Percentiles rank a stretch among this genome's conserved stretches.
These are phyloP conservation scores for Bipolaris sorokiniana DNA, from an alignment of 2,329 filamentous ascomycete species.

Conservation along the genomic window DNA sequence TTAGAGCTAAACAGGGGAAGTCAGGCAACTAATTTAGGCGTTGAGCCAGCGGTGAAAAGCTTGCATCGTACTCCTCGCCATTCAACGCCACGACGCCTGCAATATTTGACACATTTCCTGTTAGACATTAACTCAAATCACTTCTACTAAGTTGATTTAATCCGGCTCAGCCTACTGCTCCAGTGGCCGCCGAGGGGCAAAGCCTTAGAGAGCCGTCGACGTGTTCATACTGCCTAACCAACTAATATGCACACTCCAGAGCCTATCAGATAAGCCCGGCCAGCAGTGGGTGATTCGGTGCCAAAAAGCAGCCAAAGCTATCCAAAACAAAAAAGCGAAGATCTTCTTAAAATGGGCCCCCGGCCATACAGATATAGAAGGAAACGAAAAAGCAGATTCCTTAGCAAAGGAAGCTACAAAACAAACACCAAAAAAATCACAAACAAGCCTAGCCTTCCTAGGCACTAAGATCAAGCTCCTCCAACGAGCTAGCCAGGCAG, in stretches of 20 bases:
- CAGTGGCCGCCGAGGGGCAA: neutral
- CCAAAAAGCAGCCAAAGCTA: too few species aligned
- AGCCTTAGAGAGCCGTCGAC: neutral
- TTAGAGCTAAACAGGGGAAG: neutral
- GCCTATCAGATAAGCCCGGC: too few species aligned
- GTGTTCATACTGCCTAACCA: neutral
- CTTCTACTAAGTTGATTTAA: neutral
- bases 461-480: too few species aligned
- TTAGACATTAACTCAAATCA: neutral
- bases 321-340: too few species aligned
- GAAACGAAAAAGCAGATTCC: too few species aligned
- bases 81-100: neutral
- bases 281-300: too few species aligned
- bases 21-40: neutral
- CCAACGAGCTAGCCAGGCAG: too few species aligned
- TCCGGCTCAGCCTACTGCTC: neutral
- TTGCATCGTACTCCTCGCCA: neutral
- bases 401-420: too few species aligned
- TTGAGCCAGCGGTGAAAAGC: neutral
- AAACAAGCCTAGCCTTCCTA: too few species aligned
- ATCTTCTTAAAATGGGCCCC: too few species aligned
- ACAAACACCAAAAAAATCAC: too few species aligned
- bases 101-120: neutral
- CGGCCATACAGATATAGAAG: too few species aligned
- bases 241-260: neutral